Conservation (phyloP, 805 yeast species). For the Spathaspora sp. region DNA sequence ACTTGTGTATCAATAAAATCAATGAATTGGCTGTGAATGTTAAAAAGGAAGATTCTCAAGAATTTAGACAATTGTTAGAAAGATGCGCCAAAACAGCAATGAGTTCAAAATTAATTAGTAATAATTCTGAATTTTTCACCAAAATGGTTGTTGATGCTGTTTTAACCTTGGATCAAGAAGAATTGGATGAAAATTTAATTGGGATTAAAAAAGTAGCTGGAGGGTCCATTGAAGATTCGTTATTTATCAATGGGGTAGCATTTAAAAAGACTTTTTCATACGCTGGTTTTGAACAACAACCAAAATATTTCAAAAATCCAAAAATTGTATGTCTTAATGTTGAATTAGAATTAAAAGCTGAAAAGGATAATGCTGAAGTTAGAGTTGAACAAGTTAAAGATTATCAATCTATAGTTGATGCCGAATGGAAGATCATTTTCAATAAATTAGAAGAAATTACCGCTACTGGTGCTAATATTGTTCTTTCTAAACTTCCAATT, state of each 20-base stretch:
- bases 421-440: constrained; percentile 96
- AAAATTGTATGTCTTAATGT: constrained; percentile 82
- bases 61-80: constrained; percentile 71
- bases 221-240: constrained; percentile 92
- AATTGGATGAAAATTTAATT: constrained; percentile 82
- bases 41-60: constrained; percentile 44
- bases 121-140: constrained; percentile 85
- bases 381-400: constrained; percentile 90
- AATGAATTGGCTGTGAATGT: constrained; percentile 74
- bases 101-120: constrained; percentile 90
- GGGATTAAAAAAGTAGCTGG: constrained; percentile 96
- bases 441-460: constrained; percentile 81
- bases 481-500: constrained; percentile 90
- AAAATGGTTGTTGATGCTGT: constrained; percentile 98
- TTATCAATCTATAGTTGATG: constrained; percentile 95
- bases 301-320: constrained; percentile 77
- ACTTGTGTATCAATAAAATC: constrained; percentile 69
- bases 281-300: constrained; percentile 99
- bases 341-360: constrained; percentile 95
- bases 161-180: constrained; percentile 75
- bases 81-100: constrained; percentile 96
- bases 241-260: constrained; percentile 90
- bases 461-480: constrained; percentile 86
- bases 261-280: constrained; percentile 96
- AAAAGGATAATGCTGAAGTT: constrained; percentile 98